These are phyloP conservation scores for Haberlea rhodopensis DNA, from an alignment of 257 asterid species.

Conservation along the genomic window DNA sequence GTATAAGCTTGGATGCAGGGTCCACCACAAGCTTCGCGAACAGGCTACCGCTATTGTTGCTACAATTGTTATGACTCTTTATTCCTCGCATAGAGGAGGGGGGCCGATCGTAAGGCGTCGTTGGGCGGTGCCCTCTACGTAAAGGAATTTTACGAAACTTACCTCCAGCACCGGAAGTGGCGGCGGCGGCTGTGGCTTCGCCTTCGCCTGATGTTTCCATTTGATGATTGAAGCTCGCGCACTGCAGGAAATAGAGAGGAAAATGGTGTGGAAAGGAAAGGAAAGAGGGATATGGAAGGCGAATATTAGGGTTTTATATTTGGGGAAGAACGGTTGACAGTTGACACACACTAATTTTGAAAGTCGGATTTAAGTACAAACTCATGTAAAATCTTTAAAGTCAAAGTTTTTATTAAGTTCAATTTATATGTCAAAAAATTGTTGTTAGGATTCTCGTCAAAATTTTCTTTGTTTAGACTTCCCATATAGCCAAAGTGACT, in stretches of 20 bases:
- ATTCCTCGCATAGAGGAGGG: constrained; percentile 31
- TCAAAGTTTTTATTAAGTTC: too few relatives aligned
- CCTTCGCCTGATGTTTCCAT: constrained; percentile 78
- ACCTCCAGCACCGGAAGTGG: constrained; percentile 76
- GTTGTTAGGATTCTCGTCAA: too few relatives aligned
- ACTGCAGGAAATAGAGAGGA: background rate
- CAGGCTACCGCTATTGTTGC: constrained; percentile 46
- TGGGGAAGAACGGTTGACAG: background rate
- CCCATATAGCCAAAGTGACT: too few relatives aligned
- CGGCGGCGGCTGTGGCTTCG: too few relatives aligned
- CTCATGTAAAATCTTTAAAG: too few relatives aligned
- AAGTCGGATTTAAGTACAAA: too few relatives aligned
- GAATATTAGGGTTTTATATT: background rate
- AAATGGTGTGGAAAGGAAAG: background rate
- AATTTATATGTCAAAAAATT: too few relatives aligned
- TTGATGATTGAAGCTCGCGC: constrained; percentile 2
- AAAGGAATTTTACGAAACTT: constrained; percentile 62
- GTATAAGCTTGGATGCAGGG: constrained; percentile 74
- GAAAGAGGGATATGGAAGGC: background rate
- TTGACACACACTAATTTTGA: background rate
- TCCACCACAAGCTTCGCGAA: constrained; percentile 69
- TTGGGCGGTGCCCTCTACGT: constrained; percentile 37
- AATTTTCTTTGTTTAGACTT: too few relatives aligned
- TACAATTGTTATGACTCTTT: constrained; percentile 10
- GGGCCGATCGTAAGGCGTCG: constrained; percentile 91